phyloP scores from a whole-genome alignment of 1,284 basidiomycete genomes.

The Ustilago loliicola region DNA sequence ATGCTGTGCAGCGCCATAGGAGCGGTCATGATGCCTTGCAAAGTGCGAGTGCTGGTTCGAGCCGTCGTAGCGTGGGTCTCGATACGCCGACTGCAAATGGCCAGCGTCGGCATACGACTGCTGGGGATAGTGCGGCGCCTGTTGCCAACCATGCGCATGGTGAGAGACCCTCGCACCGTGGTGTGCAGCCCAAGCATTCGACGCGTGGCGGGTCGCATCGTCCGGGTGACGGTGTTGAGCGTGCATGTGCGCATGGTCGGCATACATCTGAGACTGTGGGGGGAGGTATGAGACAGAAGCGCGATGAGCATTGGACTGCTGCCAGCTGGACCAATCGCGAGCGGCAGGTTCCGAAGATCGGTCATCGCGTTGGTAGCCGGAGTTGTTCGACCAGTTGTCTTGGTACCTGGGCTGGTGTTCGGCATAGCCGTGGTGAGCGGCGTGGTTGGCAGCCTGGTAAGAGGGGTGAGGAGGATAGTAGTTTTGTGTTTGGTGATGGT shows the following conservation, averaged over 20 bases:
- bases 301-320: conserved; percentile 24
- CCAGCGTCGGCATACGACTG: conserved; percentile 14
- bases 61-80: conserved; percentile 15
- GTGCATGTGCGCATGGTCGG: conserved; percentile 12
- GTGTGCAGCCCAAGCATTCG: conserved; percentile 22
- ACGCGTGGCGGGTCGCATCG: conserved; percentile 12
- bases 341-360: conserved; percentile 11
- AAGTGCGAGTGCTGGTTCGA: conserved; percentile 11
- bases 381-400: conserved; percentile 23
- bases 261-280: conserved; percentile 19
- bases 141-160: conserved; percentile 19
- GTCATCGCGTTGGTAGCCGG: conserved; percentile 22
- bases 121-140: conserved; percentile 19
- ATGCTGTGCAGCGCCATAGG: conserved; percentile 17
- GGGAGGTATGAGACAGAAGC: conserved; percentile 24
- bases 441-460: conserved; percentile 10
- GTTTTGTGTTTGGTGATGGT: conserved; percentile 18
- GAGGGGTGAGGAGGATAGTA: conserved; percentile 15
- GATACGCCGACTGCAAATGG: conserved; percentile 15
- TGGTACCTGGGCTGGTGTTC: conserved; percentile 23
- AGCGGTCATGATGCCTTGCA: conserved; percentile 12
- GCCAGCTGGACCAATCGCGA: conserved; percentile 33
- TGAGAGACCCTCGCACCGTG: conserved; percentile 10
- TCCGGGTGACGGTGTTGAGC: conserved; percentile 28
- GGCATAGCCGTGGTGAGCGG: conserved; percentile 10